These are phyloP conservation scores for Suhomyces bribrorum DNA, from an alignment of 1,139 yeast genomes.

Conservation along the genomic window DNA sequence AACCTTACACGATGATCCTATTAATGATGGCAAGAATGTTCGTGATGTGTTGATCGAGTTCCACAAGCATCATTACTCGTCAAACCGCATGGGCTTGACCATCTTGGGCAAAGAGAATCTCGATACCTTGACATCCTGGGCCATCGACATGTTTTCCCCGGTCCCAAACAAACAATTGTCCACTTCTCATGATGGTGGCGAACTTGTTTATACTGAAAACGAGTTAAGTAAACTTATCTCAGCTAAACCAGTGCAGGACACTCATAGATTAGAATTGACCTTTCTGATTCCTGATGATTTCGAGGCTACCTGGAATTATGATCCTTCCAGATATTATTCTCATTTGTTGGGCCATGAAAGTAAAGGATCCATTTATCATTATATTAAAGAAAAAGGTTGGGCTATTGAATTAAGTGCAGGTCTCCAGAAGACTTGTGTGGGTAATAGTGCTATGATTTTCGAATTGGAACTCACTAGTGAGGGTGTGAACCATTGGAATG, in stretches of 20 bases:
- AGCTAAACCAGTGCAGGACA: slow-evolving; percentile 83
- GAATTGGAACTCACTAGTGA: slow-evolving; percentile 73
- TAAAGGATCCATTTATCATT: slow-evolving; percentile 73
- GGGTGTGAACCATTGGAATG: slow-evolving; percentile 68
- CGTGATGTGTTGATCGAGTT: slow-evolving; percentile 66
- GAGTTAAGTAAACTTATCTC: slow-evolving; percentile 57
- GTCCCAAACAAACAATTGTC: slow-evolving; percentile 59
- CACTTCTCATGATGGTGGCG: slow-evolving; percentile 48
- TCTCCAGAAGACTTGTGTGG: slow-evolving; percentile 65
- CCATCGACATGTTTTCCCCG: slow-evolving; percentile 61
- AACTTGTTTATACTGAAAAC: slow-evolving; percentile 35
- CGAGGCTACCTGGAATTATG: slow-evolving; percentile 60
- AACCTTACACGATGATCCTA: slow-evolving; percentile 62
- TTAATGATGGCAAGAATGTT: slow-evolving; percentile 51
- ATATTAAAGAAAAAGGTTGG: slow-evolving; percentile 73
- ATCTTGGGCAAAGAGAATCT: slow-evolving; percentile 80
- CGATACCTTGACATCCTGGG: slow-evolving; percentile 71
- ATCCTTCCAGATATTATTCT: slow-evolving; percentile 69
- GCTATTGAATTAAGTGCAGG: slow-evolving; percentile 81
- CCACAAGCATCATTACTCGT: slow-evolving; percentile 61
- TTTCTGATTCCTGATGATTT: slow-evolving; percentile 78
- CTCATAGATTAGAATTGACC: slow-evolving; percentile 62
- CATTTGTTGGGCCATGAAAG: slow-evolving; percentile 93
- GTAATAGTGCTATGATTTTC: slow-evolving; percentile 64
- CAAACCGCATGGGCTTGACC: slow-evolving; percentile 85